A percentile compares a stretch with the other conserved stretches of the same genome.
Conservation (phyloP, 495 filamentous ascomycete genomes). For the Lichina pygmaea region DNA sequence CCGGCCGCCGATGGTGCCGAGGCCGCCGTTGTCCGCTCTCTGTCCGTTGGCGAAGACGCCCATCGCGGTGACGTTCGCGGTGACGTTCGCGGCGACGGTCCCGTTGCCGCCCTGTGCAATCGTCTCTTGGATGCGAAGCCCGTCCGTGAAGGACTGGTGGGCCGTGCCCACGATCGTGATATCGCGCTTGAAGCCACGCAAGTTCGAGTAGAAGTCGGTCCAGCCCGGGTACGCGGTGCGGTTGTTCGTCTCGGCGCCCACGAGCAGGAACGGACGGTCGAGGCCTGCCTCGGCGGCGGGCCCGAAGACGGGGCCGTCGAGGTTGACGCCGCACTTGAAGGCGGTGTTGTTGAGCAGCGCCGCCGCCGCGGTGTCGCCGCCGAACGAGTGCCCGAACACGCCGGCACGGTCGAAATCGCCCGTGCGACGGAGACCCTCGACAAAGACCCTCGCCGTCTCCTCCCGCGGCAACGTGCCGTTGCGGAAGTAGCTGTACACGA, state of each 20-base stretch:
- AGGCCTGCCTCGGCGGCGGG: constrained; percentile 7
- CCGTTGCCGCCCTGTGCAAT: too few species aligned
- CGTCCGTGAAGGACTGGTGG: constrained; percentile 11
- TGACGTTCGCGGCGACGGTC: too few species aligned
- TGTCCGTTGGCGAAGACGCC: too few species aligned
- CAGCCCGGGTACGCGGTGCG: constrained; percentile 7
- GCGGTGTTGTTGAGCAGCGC: constrained; percentile 15
- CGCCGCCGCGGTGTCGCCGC: constrained; percentile 22
- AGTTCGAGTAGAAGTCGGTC: constrained; percentile 8
- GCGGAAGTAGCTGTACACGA: constrained; percentile 13
- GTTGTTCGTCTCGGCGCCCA: constrained; percentile 7
- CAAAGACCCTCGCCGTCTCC: constrained; percentile 1
- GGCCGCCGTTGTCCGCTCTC: too few species aligned
- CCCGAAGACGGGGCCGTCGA: constrained; percentile 19
- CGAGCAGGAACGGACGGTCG: constrained; percentile 10
- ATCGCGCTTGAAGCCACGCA: constrained; percentile 9
- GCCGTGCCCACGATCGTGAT: constrained; percentile 6
- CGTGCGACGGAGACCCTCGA: neutral
- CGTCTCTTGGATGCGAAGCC: constrained; percentile 6
- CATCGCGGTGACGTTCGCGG: too few species aligned
- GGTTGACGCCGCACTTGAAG: constrained; percentile 18
- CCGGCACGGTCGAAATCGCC: constrained; percentile 10
- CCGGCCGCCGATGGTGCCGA: too few species aligned
- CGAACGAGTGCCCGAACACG: constrained; percentile 25
- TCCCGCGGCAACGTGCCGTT: constrained; percentile 3